Percentiles rank a stretch among this genome's conserved stretches.
Conservation (phyloP, 257 asterid genomes). For the Avicennia marina region DNA sequence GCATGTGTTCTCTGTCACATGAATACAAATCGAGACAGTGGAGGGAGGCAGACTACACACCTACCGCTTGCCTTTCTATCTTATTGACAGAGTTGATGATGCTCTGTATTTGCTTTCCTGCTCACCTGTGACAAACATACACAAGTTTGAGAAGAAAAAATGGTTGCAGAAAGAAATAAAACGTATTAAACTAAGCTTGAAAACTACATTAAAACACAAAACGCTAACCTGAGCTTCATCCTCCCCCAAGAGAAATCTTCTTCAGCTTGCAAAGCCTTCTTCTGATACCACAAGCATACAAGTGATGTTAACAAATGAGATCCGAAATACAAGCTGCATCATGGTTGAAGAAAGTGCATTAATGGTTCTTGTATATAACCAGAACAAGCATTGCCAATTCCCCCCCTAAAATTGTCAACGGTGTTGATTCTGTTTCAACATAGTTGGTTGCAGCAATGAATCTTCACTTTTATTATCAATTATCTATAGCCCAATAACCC, state of each 20-base stretch:
- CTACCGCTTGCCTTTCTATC: constrained; percentile 88
- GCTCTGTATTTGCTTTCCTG: constrained; percentile 87
- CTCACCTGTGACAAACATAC: constrained; percentile 49
- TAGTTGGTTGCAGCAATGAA: too few relatives aligned
- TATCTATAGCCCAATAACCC: too few relatives aligned
- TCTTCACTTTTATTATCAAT: too few relatives aligned
- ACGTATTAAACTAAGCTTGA: background rate
- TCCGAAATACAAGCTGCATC: background rate
- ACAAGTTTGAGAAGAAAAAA: constrained; percentile 10
- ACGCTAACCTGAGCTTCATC: constrained; percentile 72
- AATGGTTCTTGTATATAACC: too few relatives aligned
- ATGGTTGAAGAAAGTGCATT: too few relatives aligned
- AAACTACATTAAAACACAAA: constrained; percentile 11
- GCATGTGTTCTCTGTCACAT: too few relatives aligned
- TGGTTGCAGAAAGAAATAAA: too few relatives aligned
- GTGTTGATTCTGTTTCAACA: too few relatives aligned
- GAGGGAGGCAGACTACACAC: too few relatives aligned
- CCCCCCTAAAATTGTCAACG: too few relatives aligned
- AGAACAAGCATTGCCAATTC: too few relatives aligned
- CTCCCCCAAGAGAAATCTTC: constrained; percentile 76
- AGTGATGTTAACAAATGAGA: background rate
- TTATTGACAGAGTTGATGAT: constrained; percentile 74
- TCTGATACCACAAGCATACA: constrained; percentile 36
- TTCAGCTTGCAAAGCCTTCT: constrained; percentile 70
- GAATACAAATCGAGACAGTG: too few relatives aligned